A percentile compares a stretch with the other conserved stretches of the same genome.
phyloP scores from a whole-genome alignment of 257 asterid species.

The Coffea canephora region DNA sequence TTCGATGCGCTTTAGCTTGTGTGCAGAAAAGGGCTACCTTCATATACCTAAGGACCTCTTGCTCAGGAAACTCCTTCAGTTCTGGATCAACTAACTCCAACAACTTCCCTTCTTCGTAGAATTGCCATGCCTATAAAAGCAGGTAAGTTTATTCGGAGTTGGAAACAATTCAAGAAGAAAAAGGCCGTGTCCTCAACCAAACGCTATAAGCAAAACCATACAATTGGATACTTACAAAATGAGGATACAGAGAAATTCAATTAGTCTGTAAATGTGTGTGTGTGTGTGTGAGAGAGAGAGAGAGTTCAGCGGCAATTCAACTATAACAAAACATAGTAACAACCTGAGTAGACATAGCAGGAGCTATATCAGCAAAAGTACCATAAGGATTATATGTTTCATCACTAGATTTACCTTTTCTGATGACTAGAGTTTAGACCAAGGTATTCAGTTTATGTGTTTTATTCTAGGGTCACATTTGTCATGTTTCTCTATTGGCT shows the following conservation, averaged over 20 bases:
- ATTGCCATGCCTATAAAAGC: slow-evolving; percentile 72
- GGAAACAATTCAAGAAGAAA: background rate
- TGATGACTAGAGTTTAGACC: no score
- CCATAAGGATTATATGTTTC: background rate
- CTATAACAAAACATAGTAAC: no score
- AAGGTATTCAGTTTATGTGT: no score
- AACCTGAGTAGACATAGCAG: background rate
- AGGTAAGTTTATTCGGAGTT: slow-evolving; percentile 3
- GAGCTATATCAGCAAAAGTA: background rate
- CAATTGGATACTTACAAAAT: background rate
- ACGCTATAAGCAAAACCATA: background rate
- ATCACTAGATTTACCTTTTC: no score
- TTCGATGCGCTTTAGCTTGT: slow-evolving; percentile 75
- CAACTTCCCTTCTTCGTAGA: slow-evolving; percentile 54
- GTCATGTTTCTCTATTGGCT: background rate
- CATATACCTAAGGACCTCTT: slow-evolving; percentile 59
- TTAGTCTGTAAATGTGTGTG: background rate
- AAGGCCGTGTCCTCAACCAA: background rate
- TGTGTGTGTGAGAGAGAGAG: background rate
- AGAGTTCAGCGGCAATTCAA: no score
- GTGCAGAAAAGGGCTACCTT: slow-evolving; percentile 89
- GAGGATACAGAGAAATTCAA: background rate
- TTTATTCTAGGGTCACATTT: no score
- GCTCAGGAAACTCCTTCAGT: slow-evolving; percentile 53
- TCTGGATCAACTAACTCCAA: slow-evolving; percentile 75